Evolutionary conservation across 2,329 filamentous ascomycete genomes (phyloP).

Genomic region (Chrysoporthe cubensis): DNA sequence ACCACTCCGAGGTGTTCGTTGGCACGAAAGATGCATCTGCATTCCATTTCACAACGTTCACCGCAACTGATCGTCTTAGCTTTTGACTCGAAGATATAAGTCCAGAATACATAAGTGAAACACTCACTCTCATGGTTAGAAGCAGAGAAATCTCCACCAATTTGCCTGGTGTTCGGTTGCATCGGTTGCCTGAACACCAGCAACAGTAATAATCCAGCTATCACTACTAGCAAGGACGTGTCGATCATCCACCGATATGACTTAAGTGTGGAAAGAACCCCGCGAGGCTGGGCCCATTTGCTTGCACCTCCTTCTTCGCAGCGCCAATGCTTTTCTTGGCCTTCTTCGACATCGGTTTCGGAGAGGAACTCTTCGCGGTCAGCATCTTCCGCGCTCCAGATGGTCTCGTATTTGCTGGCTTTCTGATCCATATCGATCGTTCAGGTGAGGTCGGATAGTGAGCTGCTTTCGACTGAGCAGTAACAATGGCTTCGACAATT

Average conservation of each 20-base stretch:
- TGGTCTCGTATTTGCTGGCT: slow-evolving; percentile 31
- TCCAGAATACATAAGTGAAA: too few relatives aligned
- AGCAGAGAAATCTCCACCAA: slow-evolving; percentile 45
- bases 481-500: too few relatives aligned
- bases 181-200: slow-evolving; percentile 31
- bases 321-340: slow-evolving; percentile 38
- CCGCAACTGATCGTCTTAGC: slow-evolving; percentile 37
- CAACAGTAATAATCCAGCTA: slow-evolving; percentile 34
- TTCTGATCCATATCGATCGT: slow-evolving; percentile 14
- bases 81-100: slow-evolving; percentile 17
- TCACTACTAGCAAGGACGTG: slow-evolving; percentile 38
- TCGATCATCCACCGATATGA: slow-evolving; percentile 40
- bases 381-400: slow-evolving; percentile 35
- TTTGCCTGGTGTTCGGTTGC: slow-evolving; percentile 34
- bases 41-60: slow-evolving; percentile 43
- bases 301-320: slow-evolving; percentile 25
- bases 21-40: slow-evolving; percentile 45
- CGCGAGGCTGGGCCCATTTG: slow-evolving; percentile 25
- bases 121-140: slow-evolving; percentile 41
- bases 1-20: slow-evolving; percentile 44
- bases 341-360: slow-evolving; percentile 41
- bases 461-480: background rate
- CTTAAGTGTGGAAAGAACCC: slow-evolving; percentile 28
- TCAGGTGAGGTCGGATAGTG: background rate
- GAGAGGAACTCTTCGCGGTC: slow-evolving; percentile 37